phyloP scores from a whole-genome alignment of 2,329 filamentous ascomycete genomes.

The Penicillium sp. region DNA sequence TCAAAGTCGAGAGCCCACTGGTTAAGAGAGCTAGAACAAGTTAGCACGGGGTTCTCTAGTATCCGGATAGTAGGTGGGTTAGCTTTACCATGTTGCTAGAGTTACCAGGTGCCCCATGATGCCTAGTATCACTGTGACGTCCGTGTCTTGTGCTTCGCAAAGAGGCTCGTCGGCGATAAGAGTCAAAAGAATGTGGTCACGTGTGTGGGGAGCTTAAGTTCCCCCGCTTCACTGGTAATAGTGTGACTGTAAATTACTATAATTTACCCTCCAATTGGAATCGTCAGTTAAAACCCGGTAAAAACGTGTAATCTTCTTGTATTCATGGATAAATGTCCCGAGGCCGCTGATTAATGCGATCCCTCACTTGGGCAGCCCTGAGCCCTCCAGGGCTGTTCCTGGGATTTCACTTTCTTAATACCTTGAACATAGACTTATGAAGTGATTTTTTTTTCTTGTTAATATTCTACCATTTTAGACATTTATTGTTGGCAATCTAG shows the following conservation, averaged over 20 bases:
- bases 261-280: neutral
- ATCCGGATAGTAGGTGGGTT: neutral
- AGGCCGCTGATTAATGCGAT: constrained; percentile 24
- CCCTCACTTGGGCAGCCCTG: neutral
- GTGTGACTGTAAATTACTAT: constrained; percentile 10
- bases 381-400: neutral
- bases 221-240: constrained; percentile 14
- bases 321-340: neutral
- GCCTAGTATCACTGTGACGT: constrained; percentile 2
- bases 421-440: neutral
- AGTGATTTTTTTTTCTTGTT: neutral
- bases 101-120: constrained; percentile 43
- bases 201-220: constrained; percentile 21
- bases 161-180: constrained; percentile 6
- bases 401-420: neutral
- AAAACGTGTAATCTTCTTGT: constrained; percentile 9
- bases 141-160: neutral
- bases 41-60: constrained; percentile 10
- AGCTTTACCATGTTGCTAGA: constrained; percentile 45
- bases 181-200: constrained; percentile 16
- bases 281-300: constrained; percentile 18
- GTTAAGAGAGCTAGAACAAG: constrained; percentile 38
- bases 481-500: neutral
- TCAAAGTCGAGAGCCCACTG: constrained; percentile 61
- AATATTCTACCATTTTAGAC: neutral